A percentile compares a stretch with the other conserved stretches of the same genome.
These are phyloP conservation scores for Globisporangium alternatum DNA, from an alignment of 352 stramenopile species.

Conservation along the genomic window DNA sequence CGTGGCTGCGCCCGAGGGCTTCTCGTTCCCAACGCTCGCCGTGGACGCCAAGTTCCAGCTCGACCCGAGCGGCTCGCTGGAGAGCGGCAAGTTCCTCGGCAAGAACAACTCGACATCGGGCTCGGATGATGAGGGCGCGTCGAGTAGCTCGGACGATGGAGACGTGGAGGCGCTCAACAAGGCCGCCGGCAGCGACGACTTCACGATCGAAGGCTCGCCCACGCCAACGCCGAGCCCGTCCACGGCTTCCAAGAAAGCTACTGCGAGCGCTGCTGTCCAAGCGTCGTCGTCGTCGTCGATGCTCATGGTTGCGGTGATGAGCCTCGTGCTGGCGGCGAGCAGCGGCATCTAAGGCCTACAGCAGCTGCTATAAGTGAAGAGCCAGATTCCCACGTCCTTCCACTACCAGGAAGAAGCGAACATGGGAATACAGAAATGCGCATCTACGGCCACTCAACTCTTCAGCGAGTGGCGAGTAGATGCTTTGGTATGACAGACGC, in stretches of 20 bases:
- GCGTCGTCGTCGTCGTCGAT: not conserved
- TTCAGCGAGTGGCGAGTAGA: not conserved
- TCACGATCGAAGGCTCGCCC: not conserved
- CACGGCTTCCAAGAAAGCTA: not conserved
- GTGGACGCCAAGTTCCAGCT: constrained; percentile 26
- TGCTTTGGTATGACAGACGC: not conserved
- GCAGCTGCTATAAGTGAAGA: not conserved
- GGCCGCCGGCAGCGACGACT: constrained; percentile 2
- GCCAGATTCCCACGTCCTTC: too few relatives aligned
- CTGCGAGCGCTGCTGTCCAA: not conserved
- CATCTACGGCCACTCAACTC: not conserved
- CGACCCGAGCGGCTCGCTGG: constrained; percentile 6
- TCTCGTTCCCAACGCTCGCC: constrained; percentile 44
- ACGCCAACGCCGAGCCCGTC: not conserved
- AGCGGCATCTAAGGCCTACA: not conserved
- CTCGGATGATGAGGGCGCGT: constrained; percentile 3
- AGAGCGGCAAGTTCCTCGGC: constrained; percentile 10
- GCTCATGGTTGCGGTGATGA: not conserved
- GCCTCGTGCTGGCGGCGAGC: not conserved
- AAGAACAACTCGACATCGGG: constrained; percentile 11
- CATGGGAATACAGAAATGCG: not conserved
- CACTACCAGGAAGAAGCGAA: too few relatives aligned
- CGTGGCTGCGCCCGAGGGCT: constrained; percentile 31
- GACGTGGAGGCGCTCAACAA: not conserved
- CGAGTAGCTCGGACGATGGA: not conserved